Base-by-base conservation (phyloP, 2,329 filamentous ascomycete genomes). In the Cercospora zeae-maydis region DNA sequence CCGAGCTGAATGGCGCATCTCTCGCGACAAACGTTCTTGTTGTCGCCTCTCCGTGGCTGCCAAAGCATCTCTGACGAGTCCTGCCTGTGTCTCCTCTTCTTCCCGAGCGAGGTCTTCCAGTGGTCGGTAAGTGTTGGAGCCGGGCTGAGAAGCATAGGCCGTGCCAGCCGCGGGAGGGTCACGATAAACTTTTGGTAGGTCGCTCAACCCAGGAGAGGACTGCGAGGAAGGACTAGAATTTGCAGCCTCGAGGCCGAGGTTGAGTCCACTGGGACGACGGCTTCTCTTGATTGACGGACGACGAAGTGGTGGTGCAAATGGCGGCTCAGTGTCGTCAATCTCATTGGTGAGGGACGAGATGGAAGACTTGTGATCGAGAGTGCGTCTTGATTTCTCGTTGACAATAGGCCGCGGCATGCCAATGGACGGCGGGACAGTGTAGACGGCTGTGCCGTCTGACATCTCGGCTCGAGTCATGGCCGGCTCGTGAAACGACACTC, bases 371-470 rank as follows among this genome's bases (percentile, higher is more conserved):
- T 33, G 62, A 30, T 60, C 57, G 6, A 63, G 34, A 10, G 57
- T n/a, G 21, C 16, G 65, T 39, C 66, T 27, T 3, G 3, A 3
- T 27, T 27, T 66, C 51, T 70, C 69, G 30, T 68, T 68, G 24
- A 65, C 56, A 2, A 16, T 30, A 1, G 67, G 65, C 34, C 67
- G 59, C n/a, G 68, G 67, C 34, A 67, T 58, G 11, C 66, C 61
- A 2, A 67, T 58, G 0, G 69, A 67, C n/a, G 67, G 67, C 10
- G 68, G 62, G 9, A 58, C 47, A 16, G 65, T 57, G 54, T 73
- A 72, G n/a, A 69, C 58, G 10, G 71, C 70, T 14, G 69, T 73
- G 13, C 71, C 71, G 47, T 67, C 69, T 1, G 64, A 47, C 6
- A 56, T 45, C 9, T 70, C 60, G 11, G 54, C 62, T 61, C 63